Base-by-base conservation (phyloP, 2,329 filamentous ascomycete species). In the Drechslerella dactyloides region DNA sequence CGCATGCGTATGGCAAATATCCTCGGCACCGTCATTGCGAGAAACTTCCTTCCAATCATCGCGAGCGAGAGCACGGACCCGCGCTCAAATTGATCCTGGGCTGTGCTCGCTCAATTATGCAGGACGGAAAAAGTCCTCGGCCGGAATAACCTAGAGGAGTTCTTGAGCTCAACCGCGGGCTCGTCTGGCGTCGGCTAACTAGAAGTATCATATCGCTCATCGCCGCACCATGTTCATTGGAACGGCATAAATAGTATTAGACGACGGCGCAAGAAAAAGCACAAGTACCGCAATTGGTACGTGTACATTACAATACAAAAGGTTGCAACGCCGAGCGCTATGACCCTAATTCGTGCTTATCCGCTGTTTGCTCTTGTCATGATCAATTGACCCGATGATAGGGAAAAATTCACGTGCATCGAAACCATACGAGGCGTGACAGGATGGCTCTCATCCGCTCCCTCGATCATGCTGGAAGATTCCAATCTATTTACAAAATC, bases 1-100 rank as follows among this genome's bases (percentile, higher is more conserved):
- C n/a, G n/a, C n/a, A n/a, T n/a, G n/a, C 4, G 5, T 42, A 33
- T 4, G 27, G 37, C 37, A 42, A 42, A 42, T 15, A 4, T 42
- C 37, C 37, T 42, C 37, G 37, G 37, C 37, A 42, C 19, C 19
- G n/a, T 33, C 27, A 33, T 33, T 3, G 19, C 5, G 15, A 21
- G 11, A n/a, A 5, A 21, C n/a, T 48, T 48, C n/a, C n/a, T 48
- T 19, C 44, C 44, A 48, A 48, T 48, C 44, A 48, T 21, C 44
- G 17, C 44, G 44, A n/a, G n/a, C 40, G 15, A 21, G 44, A 48
- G 44, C 44, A 48, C 44, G 44, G 44, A 48, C 44, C 15, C 21
- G 44, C 19, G 6, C 19, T 5, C 44, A 11, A 5, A 21, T 23
- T 10, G n/a, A 19, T 48, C 15, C 44, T 15, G 5, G 44, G 15